Percentiles rank a stretch among this genome's conserved stretches.
Conservation (phyloP, 768 basidiomycete genomes). For the Sarcodon aspratus region DNA sequence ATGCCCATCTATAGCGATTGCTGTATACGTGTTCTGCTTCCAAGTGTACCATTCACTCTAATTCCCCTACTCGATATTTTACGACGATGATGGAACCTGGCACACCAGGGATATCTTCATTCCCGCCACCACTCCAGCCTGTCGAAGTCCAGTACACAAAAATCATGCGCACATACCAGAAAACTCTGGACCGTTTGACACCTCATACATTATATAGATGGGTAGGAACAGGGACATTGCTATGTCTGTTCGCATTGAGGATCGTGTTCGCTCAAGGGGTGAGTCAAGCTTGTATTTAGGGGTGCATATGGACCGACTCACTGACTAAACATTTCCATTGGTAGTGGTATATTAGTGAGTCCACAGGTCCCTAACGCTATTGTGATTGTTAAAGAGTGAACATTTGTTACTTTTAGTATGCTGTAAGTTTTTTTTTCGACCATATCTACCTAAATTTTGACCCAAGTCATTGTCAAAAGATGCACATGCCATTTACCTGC, state of each 20-base stretch:
- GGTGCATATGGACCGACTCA: not conserved
- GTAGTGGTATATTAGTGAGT: slow-evolving; percentile 90
- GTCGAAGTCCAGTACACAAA: slow-evolving; percentile 29
- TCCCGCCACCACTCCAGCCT: slow-evolving; percentile 15
- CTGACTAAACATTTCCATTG: not conserved
- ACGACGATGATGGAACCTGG: not conserved
- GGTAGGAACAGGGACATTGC: slow-evolving; percentile 61
- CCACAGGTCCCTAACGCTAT: not conserved
- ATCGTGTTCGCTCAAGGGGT: slow-evolving; percentile 88
- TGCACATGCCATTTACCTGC: slow-evolving; percentile 88
- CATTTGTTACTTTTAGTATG: not conserved
- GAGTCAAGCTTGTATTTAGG: slow-evolving; percentile 22
- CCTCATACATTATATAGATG: slow-evolving; percentile 87
- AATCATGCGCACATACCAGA: slow-evolving; percentile 73
- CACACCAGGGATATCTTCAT: not conserved
- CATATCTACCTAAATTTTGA: not conserved
- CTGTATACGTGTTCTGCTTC: too few relatives aligned
- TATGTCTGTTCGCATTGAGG: slow-evolving; percentile 70
- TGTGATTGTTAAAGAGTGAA: not conserved
- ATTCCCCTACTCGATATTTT: too few relatives aligned
- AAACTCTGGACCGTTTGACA: slow-evolving; percentile 83
- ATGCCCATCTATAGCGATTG: too few relatives aligned
- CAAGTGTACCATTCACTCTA: too few relatives aligned
- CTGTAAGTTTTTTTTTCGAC: not conserved
- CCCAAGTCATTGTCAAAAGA: slow-evolving; percentile 29